phyloP scores from a whole-genome alignment of 441 rosid species.

The Erodium texanum region DNA sequence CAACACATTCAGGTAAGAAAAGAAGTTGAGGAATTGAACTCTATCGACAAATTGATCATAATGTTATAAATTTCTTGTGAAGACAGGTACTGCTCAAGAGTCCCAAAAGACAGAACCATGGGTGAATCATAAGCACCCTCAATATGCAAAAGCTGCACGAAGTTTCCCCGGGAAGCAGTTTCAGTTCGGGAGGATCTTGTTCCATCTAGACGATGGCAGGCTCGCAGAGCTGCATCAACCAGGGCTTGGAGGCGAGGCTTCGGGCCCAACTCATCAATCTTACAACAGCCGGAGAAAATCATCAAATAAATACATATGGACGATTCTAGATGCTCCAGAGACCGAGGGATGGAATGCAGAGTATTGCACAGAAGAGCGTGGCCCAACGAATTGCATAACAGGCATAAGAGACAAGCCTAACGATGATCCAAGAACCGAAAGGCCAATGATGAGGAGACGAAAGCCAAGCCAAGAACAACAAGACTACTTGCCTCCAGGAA shows the following conservation, averaged over 20 bases:
- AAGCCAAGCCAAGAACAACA: slow-evolving; percentile 34
- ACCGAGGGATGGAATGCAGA: slow-evolving; percentile 78
- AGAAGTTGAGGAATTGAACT: background rate
- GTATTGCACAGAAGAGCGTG: slow-evolving; percentile 65
- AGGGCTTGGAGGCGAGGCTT: slow-evolving; percentile 47
- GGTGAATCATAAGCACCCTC: slow-evolving; percentile 47
- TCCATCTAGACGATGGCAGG: slow-evolving; percentile 62
- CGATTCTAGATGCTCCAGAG: slow-evolving; percentile 51
- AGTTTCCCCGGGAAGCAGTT: slow-evolving; percentile 44
- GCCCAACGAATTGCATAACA: slow-evolving; percentile 44
- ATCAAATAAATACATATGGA: slow-evolving; percentile 38
- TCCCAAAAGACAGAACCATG: slow-evolving; percentile 30
- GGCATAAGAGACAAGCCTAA: slow-evolving; percentile 47
- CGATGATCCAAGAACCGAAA: slow-evolving; percentile 28
- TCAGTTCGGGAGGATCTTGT: slow-evolving; percentile 45
- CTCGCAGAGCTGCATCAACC: slow-evolving; percentile 54
- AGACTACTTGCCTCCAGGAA: slow-evolving; percentile 34
- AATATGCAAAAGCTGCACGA: slow-evolving; percentile 42
- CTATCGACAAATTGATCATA: background rate
- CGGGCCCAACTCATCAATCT: slow-evolving; percentile 34
- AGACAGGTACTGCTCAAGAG: slow-evolving; percentile 31
- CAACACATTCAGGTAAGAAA: slow-evolving; percentile 35
- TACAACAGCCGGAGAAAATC: slow-evolving; percentile 33
- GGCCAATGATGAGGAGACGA: slow-evolving; percentile 39
- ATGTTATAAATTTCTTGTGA: slow-evolving; percentile 9